phyloP scores from a whole-genome alignment of 306 rosid species.

The Prunus armeniaca region DNA sequence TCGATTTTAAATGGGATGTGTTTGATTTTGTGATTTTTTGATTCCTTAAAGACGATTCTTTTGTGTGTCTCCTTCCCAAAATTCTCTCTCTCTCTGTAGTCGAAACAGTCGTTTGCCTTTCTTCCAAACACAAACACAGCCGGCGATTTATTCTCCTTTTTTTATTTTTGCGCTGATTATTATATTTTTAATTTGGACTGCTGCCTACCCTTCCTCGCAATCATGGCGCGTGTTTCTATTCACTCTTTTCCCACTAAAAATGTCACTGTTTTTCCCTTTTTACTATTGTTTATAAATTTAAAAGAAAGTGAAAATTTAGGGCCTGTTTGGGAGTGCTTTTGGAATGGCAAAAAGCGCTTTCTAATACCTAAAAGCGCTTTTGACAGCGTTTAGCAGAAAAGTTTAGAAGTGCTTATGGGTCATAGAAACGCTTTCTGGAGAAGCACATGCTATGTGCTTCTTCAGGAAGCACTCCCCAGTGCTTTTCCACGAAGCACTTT shows the following conservation, averaged over 20 bases:
- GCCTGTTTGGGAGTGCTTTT: too few relatives aligned
- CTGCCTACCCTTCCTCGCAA: background rate
- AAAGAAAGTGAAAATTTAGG: too few relatives aligned
- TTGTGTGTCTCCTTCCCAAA: background rate
- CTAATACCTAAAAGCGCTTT: too few relatives aligned
- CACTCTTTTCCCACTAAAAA: too few relatives aligned
- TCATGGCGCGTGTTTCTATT: background rate
- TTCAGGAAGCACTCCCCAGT: too few relatives aligned
- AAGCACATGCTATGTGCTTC: too few relatives aligned
- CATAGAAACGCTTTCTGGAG: too few relatives aligned
- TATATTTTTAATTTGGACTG: background rate
- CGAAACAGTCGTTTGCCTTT: constrained; percentile 7
- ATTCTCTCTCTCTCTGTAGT: background rate
- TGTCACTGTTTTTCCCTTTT: background rate
- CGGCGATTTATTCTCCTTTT: constrained; percentile 11
- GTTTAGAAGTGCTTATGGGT: too few relatives aligned
- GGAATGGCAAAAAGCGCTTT: too few relatives aligned
- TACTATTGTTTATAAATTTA: background rate
- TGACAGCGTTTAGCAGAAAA: too few relatives aligned
- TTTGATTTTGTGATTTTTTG: background rate
- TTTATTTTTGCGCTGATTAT: rapidly evolving
- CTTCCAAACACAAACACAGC: constrained; percentile 7
- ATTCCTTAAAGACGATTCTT: background rate
- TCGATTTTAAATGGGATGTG: background rate
- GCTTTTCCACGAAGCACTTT: too few relatives aligned